Percentiles rank a stretch among this genome's conserved stretches.
Evolutionary conservation across 768 basidiomycete genomes (phyloP).

Genomic region (Nevesoporus exiguus): DNA sequence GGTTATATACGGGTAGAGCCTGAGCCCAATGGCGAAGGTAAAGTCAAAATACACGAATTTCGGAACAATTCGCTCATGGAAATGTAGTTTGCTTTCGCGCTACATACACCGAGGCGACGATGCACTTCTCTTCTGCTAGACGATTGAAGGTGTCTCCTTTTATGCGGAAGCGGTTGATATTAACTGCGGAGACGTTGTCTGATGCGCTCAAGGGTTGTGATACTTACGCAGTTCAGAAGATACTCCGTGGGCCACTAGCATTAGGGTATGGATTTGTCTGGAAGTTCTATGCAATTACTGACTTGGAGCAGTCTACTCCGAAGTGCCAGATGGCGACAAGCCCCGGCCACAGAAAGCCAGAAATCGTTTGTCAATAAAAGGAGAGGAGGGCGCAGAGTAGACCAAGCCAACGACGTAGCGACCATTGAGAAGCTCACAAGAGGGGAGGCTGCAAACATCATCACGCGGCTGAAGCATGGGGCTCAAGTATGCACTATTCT

Average conservation of each 20-base stretch:
- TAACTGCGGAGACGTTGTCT: constrained; percentile 50
- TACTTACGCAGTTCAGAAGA: constrained; percentile 55
- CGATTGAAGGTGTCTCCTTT: constrained; percentile 51
- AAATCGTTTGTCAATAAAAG: constrained; percentile 53
- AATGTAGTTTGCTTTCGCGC: constrained; percentile 42
- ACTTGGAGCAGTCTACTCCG: constrained; percentile 48
- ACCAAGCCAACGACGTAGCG: constrained; percentile 18
- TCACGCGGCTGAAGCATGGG: constrained; percentile 74
- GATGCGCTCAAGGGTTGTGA: constrained; percentile 70
- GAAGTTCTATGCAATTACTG: constrained; percentile 1
- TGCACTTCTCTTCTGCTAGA: constrained; percentile 43
- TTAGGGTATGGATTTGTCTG: constrained; percentile 41
- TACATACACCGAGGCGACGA: constrained; percentile 50
- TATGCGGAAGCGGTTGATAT: constrained; percentile 47
- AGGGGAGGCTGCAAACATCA: constrained; percentile 76
- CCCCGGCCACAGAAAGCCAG: constrained; percentile 60
- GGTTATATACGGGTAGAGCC: constrained; percentile 66
- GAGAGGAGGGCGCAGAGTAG: constrained; percentile 36
- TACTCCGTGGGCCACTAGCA: constrained; percentile 47
- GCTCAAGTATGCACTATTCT: constrained; percentile 48
- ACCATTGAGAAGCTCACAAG: constrained; percentile 54
- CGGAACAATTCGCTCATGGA: constrained; percentile 3
- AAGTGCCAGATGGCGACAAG: constrained; percentile 61
- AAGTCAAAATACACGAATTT: not conserved
- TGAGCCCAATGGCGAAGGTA: constrained; percentile 36